Base-by-base conservation (phyloP, 805 yeast species). In the Kodamaea laetipori region DNA sequence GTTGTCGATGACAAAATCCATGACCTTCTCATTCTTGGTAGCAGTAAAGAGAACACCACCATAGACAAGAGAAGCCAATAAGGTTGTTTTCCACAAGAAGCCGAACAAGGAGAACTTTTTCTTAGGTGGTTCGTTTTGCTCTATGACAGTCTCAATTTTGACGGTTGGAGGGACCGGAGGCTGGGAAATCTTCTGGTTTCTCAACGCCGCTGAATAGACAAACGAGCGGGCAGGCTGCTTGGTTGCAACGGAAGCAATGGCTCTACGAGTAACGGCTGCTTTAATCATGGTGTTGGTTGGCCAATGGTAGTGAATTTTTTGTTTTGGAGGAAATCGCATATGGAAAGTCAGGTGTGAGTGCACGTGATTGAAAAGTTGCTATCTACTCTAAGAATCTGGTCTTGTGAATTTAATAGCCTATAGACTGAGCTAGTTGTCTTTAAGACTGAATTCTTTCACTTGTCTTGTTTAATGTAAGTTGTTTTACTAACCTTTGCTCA, bases 1-100 rank as follows among this genome's bases (percentile, higher is more conserved):
- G 41, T 68, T 53, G 52, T 70, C 75, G 44, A 69, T 65, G 30
- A 71, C 72, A 48, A 69, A 69, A 52, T 70, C 74, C 70, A 69
- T 61, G 11, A 70, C 74, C 41, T 57, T 60, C 39, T 71, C 75
- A 50, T 63, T 69, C 52, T 69, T 71, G 44, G 75, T 69, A 39
- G 75, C 74, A 30, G 50, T 65, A 44, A 51, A 71, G 47, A 70
- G 55, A 10, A 72, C 61, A 16, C 68, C 67, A 2, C 74, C 76
- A 45, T 70, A 70, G 5, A 52, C 55, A 12, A 62, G 56, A 6
- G 67, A 47, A 6, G 63, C 59, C 18, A 57, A 41, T 7, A 64
- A 44, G 9, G 61, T 49, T 10, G 67, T 52, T 39, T 59, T 63
- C 51, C 69, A 52, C 36, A 70, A 45, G 33, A 67, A 58, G 3